These are phyloP conservation scores for Juglanconis sp. DNA, from an alignment of 2,329 filamentous ascomycete species.

Conservation along the genomic window DNA sequence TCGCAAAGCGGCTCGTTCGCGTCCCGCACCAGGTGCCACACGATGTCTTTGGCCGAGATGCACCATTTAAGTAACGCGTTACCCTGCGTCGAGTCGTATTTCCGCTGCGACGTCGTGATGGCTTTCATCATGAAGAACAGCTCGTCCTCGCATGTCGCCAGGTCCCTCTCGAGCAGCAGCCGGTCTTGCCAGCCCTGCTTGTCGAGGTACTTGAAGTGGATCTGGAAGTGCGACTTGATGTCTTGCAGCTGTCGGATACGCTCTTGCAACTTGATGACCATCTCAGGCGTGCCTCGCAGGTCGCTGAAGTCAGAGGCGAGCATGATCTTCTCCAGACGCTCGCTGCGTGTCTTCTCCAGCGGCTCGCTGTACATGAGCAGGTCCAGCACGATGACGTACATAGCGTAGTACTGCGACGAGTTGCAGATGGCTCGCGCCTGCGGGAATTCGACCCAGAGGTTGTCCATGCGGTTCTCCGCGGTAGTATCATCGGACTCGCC, in stretches of 20 bases:
- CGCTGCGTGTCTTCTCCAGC: constrained; percentile 92
- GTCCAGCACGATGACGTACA: constrained; percentile 97
- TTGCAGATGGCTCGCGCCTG: constrained; percentile 93
- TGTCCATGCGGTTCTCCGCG: constrained; percentile 81
- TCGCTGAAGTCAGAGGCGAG: constrained; percentile 98
- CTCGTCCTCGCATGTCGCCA: constrained; percentile 89
- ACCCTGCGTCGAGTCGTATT: constrained; percentile 71
- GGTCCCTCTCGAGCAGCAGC: constrained; percentile 81
- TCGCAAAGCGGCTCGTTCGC: constrained; percentile 86
- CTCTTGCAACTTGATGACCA: constrained; percentile 87
- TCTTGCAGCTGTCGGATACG: constrained; percentile 91
- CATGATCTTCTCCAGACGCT: constrained; percentile 97
- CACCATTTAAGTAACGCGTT: constrained; percentile 86
- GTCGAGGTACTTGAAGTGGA: constrained; percentile 83
- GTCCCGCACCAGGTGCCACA: constrained; percentile 93
- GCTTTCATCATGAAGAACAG: constrained; percentile 99
- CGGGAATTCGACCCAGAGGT: constrained; percentile 95
- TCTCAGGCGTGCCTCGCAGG: constrained; percentile 84
- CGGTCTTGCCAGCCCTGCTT: constrained; percentile 89
- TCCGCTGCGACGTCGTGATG: constrained; percentile 92
- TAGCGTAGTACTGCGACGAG: constrained; percentile 92
- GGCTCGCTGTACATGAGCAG: constrained; percentile 95
- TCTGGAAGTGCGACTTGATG: constrained; percentile 94
- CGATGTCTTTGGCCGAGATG: constrained; percentile 90
- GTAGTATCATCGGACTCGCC: constrained; percentile 48